Evolutionary conservation across 106 monocot species (phyloP), one percentile per base, ranked within the genome.

Genomic region (Acanthochlamys bracteata): DNA sequence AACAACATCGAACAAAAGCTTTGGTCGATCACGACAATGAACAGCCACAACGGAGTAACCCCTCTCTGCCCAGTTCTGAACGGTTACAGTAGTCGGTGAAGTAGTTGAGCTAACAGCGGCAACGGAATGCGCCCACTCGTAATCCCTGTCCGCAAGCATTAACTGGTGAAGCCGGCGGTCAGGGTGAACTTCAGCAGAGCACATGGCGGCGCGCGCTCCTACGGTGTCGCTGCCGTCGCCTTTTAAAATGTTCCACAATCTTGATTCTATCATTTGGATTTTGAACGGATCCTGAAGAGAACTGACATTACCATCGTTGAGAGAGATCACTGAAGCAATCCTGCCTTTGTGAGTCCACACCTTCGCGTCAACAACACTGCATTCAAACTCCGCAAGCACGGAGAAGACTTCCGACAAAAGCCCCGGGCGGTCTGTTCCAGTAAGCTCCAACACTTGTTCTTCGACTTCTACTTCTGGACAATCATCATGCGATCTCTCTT

Each of bases 121-220:
- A 13, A 39, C 24, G 2, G n/a, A n/a, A n/a, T n/a, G n/a, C n/a
- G 42, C 23, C 11, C 19, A 24, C 55, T 68, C 72, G 55, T 71
- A 71, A 42, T 76, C 71, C 19, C 76, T 25, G 19, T 71, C 76
- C 7, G 72, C 67, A 17, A 68, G 45, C 82, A 86, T 82, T 59
- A 86, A 62, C 69, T 82, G 86, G 57, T 86, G 86, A 4, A 86
- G 75, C 9, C 86, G 75, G 23, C 78, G 72, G 19, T 86, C 86
- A 13, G 67, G 27, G 60, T 82, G 73, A 4, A 66, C 57, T 20
- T 41, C 55, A 8, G 53, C 42, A 3, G 24, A 8, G 8, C 26
- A 15, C 4, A 53, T 16, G 40, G 64, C 41, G 17, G 63, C 41
- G 2, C 68, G 53, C 39, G 39, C 63, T 26, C 76, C 74, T 0